Base-by-base conservation (phyloP, 2,329 filamentous ascomycete species). In the Fusarium nurragi region DNA sequence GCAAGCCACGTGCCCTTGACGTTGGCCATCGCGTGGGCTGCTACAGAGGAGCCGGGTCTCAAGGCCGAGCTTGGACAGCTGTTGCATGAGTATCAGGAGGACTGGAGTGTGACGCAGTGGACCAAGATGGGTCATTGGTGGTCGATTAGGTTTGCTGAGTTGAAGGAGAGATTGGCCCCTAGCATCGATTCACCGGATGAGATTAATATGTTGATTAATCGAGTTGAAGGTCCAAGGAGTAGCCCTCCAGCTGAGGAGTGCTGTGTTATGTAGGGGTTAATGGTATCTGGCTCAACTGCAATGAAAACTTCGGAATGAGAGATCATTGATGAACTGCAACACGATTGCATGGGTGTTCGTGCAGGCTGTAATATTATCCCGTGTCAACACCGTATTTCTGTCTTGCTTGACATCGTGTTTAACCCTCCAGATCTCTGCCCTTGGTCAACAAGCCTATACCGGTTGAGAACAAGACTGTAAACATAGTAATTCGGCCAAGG, bases 1-100 rank as follows among this genome's bases (percentile, higher is more conserved):
- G 65, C 65, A 19, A 68, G 65, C 8, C 59, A 66, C 12, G 54
- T 68, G 2, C 65, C 65, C 1, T 9, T 68, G n/a, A 63, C 62
- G 0, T 19, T 68, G 0, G 32, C 61, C 7, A 60, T 68, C 3
- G 65, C 60, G 1, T 68, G 65, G 65, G 65, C 62, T 14, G 57
- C 57, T 5, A 67, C 58, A 2, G 65, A 68, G 3, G 65, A 68
- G 5, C 54, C 59, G 3, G 44, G 28, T 5, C 52, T 68, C n/a
- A 63, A 51, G 16, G 40, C 19, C 1, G 50, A 68, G n/a, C 21
- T 68, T 3, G 62, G 60, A n/a, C 22, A 19, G 5, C 11, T 60
- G 7, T 21, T 68, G 6, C 21, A 23, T 1, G 65, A 68, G 28
- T 68, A 68, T 22, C 65, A 68, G 19, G 43, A 60, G 6, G 65